Base-by-base conservation (phyloP, 2,329 filamentous ascomycete genomes). In the Alternaria ethzedia region DNA sequence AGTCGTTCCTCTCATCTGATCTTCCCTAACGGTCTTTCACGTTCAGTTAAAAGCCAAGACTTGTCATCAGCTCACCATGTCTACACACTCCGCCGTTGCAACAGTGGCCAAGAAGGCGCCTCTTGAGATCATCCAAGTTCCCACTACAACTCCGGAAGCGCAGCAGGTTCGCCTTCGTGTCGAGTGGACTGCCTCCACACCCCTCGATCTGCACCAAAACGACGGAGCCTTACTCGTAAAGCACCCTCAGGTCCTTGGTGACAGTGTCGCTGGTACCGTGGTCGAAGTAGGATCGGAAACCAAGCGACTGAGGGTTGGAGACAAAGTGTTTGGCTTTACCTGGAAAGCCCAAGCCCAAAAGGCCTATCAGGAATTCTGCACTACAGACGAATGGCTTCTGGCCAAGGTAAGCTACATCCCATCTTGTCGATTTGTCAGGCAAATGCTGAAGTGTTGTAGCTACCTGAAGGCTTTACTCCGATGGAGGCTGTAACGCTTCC, bases 171-270 rank as follows among this genome's bases (percentile, higher is more conserved):
- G 84, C 15, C 77, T 90, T 44, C 83, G 81, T 25, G 84, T 87
- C 10, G 79, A 84, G 61, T 90, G 86, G 86, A 88, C 86, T 2
- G 84, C 87, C 3, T 88, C 87, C 1, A 87, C 86, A 1, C 88
- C 88, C 0, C 79, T 90, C 0, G 87, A 90, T 68, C 79, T 90
- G 6, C 88, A 90, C 75, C 84, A 87, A 62, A 86, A 86, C 47
- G 87, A 89, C 68, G 87, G 88, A 36, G 87, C 86, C 0, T 79
- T 90, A 0, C 73, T 89, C 12, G 81, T 88, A 11, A 70, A 79
- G 26, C 77, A 83, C 23, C 87, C 87, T 0, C 80, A 83, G 64
- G 77, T 86, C 6, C 79, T 86, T 10, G 87, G 87, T 32, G 83
- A 84, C 58, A 82, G 83, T 21, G 78, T 82, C 4, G 86, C 83